A percentile compares a stretch with the other conserved stretches of the same genome.
These are phyloP conservation scores for Phoenix dactylifera DNA, from an alignment of 176 grass and related monocot species.

Conservation along the genomic window DNA sequence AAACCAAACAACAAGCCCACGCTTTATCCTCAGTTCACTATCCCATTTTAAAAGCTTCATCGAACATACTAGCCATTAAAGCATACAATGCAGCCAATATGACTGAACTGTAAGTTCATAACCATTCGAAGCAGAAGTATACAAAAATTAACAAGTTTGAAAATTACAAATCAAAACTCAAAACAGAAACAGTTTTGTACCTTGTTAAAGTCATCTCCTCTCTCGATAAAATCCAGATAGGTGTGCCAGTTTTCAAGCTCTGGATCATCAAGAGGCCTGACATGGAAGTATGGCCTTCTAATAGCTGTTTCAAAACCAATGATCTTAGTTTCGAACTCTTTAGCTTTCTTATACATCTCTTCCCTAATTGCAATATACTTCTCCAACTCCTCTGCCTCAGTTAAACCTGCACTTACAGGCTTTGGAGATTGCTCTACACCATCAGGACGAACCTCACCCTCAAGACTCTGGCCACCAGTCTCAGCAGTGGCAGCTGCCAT, in stretches of 20 bases:
- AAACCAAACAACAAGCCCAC: slow-evolving; percentile 86
- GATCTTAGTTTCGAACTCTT: slow-evolving; percentile 95
- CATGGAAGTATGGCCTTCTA: slow-evolving; percentile 99
- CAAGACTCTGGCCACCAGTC: slow-evolving; percentile 23
- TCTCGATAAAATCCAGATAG: slow-evolving; percentile 94
- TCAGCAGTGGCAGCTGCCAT: slow-evolving; percentile 27
- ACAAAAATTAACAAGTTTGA: slow-evolving; percentile 41
- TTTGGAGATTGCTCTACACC: slow-evolving; percentile 39
- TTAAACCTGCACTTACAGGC: slow-evolving; percentile 38
- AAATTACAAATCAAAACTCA: slow-evolving; percentile 9
- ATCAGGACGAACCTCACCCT: slow-evolving; percentile 36
- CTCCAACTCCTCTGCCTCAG: slow-evolving; percentile 62
- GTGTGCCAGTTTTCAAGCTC: slow-evolving; percentile 99
- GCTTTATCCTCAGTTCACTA: slow-evolving; percentile 97
- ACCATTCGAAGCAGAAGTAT: slow-evolving; percentile 41
- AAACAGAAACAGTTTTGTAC: slow-evolving; percentile 42
- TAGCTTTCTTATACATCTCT: slow-evolving; percentile 94
- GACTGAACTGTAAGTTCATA: slow-evolving; percentile 89
- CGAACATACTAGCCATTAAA: slow-evolving; percentile 86
- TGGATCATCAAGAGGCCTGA: slow-evolving; percentile 91
- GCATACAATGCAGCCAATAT: slow-evolving; percentile 85
- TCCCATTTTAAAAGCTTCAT: slow-evolving; percentile 90
- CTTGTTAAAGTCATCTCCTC: slow-evolving; percentile 92
- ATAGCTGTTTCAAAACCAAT: slow-evolving; percentile 87
- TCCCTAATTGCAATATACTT: slow-evolving; percentile 85